phyloP scores from a whole-genome alignment of 2,329 filamentous ascomycete genomes.

The Catunica adiposa region DNA sequence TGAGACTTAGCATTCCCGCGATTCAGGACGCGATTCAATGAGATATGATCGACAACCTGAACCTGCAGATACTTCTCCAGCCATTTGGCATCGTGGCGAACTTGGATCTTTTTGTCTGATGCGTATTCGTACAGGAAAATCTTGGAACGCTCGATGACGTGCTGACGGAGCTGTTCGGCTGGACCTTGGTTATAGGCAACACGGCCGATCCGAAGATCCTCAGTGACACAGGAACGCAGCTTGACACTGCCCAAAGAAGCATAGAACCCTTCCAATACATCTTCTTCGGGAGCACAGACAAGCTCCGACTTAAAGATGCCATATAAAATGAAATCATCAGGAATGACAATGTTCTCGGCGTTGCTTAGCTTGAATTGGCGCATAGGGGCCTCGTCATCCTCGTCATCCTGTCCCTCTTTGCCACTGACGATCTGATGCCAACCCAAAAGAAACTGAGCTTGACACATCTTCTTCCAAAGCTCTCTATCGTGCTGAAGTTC shows the following conservation, averaged over 20 bases:
- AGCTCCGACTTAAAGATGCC: constrained; percentile 73
- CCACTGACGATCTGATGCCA: constrained; percentile 33
- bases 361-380: constrained; percentile 64
- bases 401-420: constrained; percentile 20
- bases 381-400: constrained; percentile 46
- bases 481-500: constrained; percentile 62
- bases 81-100: constrained; percentile 81
- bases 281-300: constrained; percentile 79
- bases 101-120: constrained; percentile 55
- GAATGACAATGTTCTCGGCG: constrained; percentile 55
- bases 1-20: constrained; percentile 52
- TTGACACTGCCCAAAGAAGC: constrained; percentile 58
- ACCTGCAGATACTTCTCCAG: constrained; percentile 72
- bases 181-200: constrained; percentile 48
- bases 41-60: constrained; percentile 60
- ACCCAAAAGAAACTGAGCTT: constrained; percentile 62
- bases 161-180: constrained; percentile 56
- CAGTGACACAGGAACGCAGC: constrained; percentile 61
- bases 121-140: constrained; percentile 69
- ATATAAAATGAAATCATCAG: constrained; percentile 82
- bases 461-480: constrained; percentile 60
- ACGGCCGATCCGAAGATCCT: constrained; percentile 57
- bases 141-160: constrained; percentile 74
- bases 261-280: constrained; percentile 73
- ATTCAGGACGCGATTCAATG: constrained; percentile 54